Evolutionary conservation across 1,139 yeast genomes (phyloP), one percentile per base, ranked within the genome.

Genomic region (Magnusiomyces ingens): DNA sequence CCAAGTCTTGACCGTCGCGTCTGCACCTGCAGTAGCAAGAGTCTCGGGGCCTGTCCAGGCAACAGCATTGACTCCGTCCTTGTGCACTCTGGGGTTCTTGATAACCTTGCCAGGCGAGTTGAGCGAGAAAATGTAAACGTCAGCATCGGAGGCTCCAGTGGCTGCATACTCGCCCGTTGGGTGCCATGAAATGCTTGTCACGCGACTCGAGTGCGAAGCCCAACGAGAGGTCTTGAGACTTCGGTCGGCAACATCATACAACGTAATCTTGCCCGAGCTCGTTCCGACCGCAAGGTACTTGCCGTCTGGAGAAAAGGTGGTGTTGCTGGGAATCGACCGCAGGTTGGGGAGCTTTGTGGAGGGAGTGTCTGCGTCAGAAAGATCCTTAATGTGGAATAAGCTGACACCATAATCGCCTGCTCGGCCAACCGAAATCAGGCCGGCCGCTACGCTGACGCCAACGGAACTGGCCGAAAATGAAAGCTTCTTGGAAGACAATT

Each of bases 151-250:
- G 0, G 96, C 88, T 1, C 85, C 95, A 57, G 93, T 81, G 19
- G 84, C 85, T 50, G 87, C 77, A 60, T 77, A 82, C 60, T 84
- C 80, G 53, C 89, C 85, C 60, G 85, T 90, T 2, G 73, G 69
- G 47, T 84, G 78, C 98, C 98, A 93, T 37, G 81, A 71, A 49
- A 94, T 85, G 41, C 84, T 80, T 54, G 80, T 82, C 56, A 93
- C 85, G 55, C 79, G 82, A 54, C 95, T 84, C 2, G 91, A 85
- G 67, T 94, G 97, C 81, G 87, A 91, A 0, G 95, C 85, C 99
- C 99, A 93, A 66, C 98, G 80, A 0, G 94, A 81, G 1, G 98
- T 90, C 48, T 85, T 80, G 6, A 87, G 74, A 6, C 77, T 64
- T 44, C 76, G 79, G 49, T 81, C 82, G 1, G 71, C 68, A 17